Conservation (phyloP, 1,284 basidiomycete species). For the Anthracocystis panici-leucophaei region DNA sequence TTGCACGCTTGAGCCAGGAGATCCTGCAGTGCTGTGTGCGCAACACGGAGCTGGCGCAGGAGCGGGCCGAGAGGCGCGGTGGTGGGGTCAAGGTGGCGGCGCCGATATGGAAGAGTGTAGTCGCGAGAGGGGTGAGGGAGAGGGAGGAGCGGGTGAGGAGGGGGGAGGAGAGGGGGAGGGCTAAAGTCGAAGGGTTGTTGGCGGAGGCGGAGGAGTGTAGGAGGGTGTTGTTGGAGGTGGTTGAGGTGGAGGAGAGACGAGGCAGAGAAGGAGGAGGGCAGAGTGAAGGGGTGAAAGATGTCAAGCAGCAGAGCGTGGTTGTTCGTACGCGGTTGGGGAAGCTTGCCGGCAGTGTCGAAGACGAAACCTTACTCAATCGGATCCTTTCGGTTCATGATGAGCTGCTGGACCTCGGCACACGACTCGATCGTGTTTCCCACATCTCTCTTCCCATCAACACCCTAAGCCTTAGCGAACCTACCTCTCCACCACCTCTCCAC, state of each 20-base stretch:
- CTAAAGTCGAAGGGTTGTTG: slow-evolving; percentile 24
- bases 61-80: slow-evolving; percentile 48
- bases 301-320: slow-evolving; percentile 47
- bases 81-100: slow-evolving; percentile 52
- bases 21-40: slow-evolving; percentile 83
- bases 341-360: slow-evolving; percentile 31
- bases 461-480: too few species aligned
- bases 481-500: neutral
- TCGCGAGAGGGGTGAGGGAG: slow-evolving; percentile 57
- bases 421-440: too few species aligned
- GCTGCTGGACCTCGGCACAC: slow-evolving; percentile 31
- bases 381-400: slow-evolving; percentile 56
- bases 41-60: slow-evolving; percentile 61
- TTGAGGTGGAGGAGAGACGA: slow-evolving; percentile 49
- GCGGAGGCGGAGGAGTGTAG: slow-evolving; percentile 43
- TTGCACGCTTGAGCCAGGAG: slow-evolving; percentile 75
- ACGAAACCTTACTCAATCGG: slow-evolving; percentile 29
- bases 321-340: slow-evolving; percentile 36
- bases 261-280: slow-evolving; percentile 39
- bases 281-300: slow-evolving; percentile 54
- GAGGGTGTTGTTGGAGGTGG: slow-evolving; percentile 47
- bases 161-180: slow-evolving; percentile 43
- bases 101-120: slow-evolving; percentile 63
- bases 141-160: slow-evolving; percentile 35
- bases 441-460: too few species aligned